Conservation (phyloP, 345 rosid genomes). For the Salix arbutifolia region DNA sequence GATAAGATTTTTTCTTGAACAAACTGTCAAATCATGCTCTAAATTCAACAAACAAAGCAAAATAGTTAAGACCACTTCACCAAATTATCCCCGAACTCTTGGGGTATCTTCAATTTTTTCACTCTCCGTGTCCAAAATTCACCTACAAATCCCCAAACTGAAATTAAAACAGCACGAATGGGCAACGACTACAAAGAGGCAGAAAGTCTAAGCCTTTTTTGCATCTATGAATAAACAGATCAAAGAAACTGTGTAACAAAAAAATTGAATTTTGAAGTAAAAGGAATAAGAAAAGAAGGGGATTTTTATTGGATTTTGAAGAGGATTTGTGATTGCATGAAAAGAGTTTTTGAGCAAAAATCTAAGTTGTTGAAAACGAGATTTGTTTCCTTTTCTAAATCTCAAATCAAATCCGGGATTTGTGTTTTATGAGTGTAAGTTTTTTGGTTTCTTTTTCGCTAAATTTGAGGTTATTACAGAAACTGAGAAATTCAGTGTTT, state of each 20-base stretch:
- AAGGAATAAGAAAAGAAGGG: background rate
- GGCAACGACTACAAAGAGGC: background rate
- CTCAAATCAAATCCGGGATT: constrained; percentile 6
- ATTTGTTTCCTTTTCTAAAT: background rate
- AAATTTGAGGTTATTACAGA: background rate
- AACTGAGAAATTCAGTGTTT: background rate
- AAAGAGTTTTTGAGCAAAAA: constrained; percentile 5
- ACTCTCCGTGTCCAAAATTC: constrained; percentile 5
- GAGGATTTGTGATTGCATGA: constrained; percentile 22
- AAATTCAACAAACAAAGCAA: background rate
- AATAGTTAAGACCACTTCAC: constrained; percentile 5
- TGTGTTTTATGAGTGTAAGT: background rate
- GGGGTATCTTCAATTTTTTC: constrained; percentile 6
- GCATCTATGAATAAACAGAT: constrained; percentile 6
- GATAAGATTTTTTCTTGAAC: background rate
- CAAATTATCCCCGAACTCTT: constrained; percentile 15
- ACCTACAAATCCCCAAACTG: background rate
- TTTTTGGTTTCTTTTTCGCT: background rate
- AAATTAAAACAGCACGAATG: background rate
- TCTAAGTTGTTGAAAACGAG: constrained; percentile 2
- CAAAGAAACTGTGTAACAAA: background rate
- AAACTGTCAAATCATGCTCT: background rate
- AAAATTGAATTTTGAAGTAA: background rate
- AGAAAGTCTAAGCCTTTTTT: background rate
- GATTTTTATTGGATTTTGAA: constrained; percentile 3